These are phyloP conservation scores for Tylopilus balloui DNA, from an alignment of 768 basidiomycete genomes.

Conservation along the genomic window DNA sequence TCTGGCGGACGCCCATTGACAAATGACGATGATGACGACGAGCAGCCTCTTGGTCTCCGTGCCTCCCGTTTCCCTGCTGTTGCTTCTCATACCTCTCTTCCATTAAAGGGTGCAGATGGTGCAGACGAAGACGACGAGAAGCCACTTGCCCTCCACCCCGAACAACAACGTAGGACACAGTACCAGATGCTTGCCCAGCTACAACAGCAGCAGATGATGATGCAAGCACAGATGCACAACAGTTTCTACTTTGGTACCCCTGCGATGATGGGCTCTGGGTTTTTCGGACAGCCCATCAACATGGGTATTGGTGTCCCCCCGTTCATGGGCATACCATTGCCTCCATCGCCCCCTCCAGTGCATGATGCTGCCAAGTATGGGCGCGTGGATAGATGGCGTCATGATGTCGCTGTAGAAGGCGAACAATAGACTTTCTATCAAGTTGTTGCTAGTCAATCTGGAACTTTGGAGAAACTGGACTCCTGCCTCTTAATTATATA, in stretches of 20 bases:
- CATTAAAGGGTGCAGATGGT: slow-evolving; percentile 37
- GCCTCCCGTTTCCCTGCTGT: slow-evolving; percentile 43
- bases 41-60: slow-evolving; percentile 67
- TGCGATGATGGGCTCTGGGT: slow-evolving; percentile 66
- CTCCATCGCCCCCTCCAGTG: slow-evolving; percentile 56
- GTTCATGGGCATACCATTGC: slow-evolving; percentile 36
- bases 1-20: slow-evolving; percentile 10
- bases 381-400: slow-evolving; percentile 77
- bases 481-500: slow-evolving; percentile 11
- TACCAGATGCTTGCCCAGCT: slow-evolving; percentile 38
- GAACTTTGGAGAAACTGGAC: slow-evolving; percentile 8
- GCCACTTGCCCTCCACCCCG: slow-evolving; percentile 70
- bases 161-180: slow-evolving; percentile 73
- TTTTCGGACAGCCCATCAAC: slow-evolving; percentile 57
- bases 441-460: slow-evolving; percentile 6
- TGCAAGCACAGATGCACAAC: slow-evolving; percentile 73
- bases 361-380: slow-evolving; percentile 65
- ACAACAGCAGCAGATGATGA: slow-evolving; percentile 62
- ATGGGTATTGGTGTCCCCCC: slow-evolving; percentile 45
- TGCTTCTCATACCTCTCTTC: slow-evolving; percentile 24
- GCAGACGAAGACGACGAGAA: slow-evolving; percentile 62
- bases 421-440: slow-evolving; percentile 30
- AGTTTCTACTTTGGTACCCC: slow-evolving; percentile 68
- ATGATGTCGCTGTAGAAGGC: slow-evolving; percentile 72
- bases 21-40: slow-evolving; percentile 59